phyloP scores from a whole-genome alignment of 192 early-diverging fungal species.

The Phlyctochytrium planicorne region DNA sequence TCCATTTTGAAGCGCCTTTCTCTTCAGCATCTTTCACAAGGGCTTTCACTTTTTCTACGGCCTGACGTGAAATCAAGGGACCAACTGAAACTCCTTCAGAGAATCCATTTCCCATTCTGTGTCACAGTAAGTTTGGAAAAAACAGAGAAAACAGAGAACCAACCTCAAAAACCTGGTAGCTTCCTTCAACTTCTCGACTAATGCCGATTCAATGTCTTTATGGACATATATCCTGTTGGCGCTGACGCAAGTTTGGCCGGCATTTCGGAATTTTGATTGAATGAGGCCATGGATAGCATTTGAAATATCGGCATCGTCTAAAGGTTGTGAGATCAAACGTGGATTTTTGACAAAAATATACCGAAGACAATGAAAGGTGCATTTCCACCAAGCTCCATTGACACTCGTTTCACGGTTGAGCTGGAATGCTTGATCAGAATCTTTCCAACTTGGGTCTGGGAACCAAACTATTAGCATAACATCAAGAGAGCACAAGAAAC shows the following conservation, averaged over 20 bases:
- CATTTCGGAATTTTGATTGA: conserved; percentile 39
- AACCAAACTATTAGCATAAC: not conserved
- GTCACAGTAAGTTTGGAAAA: too few relatives aligned
- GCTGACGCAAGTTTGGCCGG: conserved; percentile 48
- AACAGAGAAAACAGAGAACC: too few relatives aligned
- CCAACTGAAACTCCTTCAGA: conserved; percentile 66
- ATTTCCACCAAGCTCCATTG: conserved; percentile 51
- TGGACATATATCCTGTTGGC: conserved; percentile 49
- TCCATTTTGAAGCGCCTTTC: conserved; percentile 74
- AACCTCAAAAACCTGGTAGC: conserved; percentile 55
- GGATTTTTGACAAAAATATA: conserved; percentile 2
- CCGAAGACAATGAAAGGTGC: conserved; percentile 53
- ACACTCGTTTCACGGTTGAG: conserved; percentile 49
- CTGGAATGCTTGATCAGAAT: conserved; percentile 61
- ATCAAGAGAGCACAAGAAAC: conserved; percentile 15
- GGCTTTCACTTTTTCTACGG: conserved; percentile 64
- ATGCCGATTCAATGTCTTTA: conserved; percentile 32
- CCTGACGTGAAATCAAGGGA: conserved; percentile 74
- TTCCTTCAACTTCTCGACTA: conserved; percentile 48
- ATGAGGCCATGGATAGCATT: conserved; percentile 44
- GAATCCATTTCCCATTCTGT: conserved; percentile 80
- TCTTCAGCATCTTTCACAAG: conserved; percentile 71
- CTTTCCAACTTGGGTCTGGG: conserved; percentile 64
- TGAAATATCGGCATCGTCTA: conserved; percentile 40
- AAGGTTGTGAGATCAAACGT: not conserved